Base-by-base conservation (phyloP, 2,329 filamentous ascomycete species). In the Daldinia eschscholtzii region DNA sequence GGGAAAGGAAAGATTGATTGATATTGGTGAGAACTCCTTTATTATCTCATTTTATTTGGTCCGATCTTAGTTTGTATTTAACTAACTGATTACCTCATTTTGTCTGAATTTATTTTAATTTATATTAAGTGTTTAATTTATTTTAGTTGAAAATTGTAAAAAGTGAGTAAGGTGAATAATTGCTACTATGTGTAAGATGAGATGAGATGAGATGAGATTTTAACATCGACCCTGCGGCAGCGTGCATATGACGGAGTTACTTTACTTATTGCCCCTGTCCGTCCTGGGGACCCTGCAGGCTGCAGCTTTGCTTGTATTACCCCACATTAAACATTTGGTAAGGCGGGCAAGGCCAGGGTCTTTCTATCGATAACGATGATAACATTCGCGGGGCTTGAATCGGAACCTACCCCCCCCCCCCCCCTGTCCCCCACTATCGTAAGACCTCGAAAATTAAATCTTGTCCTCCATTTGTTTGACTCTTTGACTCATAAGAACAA, bases 401-500 rank as follows among this genome's bases (percentile, higher is more conserved):
- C 67, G 64, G 64, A 65, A 35, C 33, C 7, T 10, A 9, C 6
- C 10, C 6, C 33, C 30, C 10, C 28, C 28, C 28, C 30, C n/a
- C n/a, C 20, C 20, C 20, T 23, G 20, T 15, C 20, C 55, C 68
- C 61, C 68, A 41, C 64, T 50, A 67, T 67, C 57, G 37, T 66
- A 64, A 67, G 57, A 65, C 41, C 41, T 55, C 50, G 41, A 58
- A 68, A 64, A 57, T 57, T 60, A 57, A 37, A 53, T 44, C 55
- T 30, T 28, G 35, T 42, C 35, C 13, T 30, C 12, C 20, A 39
- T 58, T 50, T 20, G 56, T 69, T 61, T 50, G 39, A 10, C 39
- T 58, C 30, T 37, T 60, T 67, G 68, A 70, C 65, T 70, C 64
- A 67, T 48, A 13, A 20, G 52, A 57, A 67, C 67, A 71, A 69